A percentile compares a stretch with the other conserved stretches of the same genome.
Conservation (phyloP, 2,329 filamentous ascomycete species). For the Fusarium musae region DNA sequence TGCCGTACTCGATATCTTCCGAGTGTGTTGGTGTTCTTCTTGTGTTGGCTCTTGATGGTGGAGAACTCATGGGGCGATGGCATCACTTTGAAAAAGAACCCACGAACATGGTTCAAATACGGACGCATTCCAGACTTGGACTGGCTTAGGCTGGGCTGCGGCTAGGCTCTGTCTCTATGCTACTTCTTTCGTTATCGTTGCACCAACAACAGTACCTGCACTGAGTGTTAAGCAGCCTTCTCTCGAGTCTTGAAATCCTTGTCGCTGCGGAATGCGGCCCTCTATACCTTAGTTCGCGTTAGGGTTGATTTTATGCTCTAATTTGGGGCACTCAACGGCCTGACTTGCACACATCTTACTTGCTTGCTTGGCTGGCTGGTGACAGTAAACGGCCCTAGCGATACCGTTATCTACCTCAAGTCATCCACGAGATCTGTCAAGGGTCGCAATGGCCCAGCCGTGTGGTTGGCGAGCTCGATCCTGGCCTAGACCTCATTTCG, state of each 20-base stretch:
- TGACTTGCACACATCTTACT: slow-evolving; percentile 10
- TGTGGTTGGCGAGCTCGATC: slow-evolving; percentile 43
- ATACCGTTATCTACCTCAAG: slow-evolving; percentile 37
- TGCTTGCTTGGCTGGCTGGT: slow-evolving; percentile 6
- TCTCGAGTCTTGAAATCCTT: slow-evolving; percentile 9
- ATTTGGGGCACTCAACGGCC: slow-evolving; percentile 19
- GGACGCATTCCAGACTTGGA: slow-evolving; percentile 3
- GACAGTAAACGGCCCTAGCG: slow-evolving; percentile 27
- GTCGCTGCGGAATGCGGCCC: slow-evolving; percentile 33
- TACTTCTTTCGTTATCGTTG: slow-evolving; percentile 4
- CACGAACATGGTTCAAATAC: slow-evolving; percentile 19
- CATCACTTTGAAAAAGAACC: slow-evolving; percentile 19
- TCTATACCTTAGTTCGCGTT: slow-evolving; percentile 34
- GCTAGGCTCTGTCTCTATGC: not conserved
- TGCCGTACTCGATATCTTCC: slow-evolving; percentile 11
- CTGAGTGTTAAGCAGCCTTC: not conserved
- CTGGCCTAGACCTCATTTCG: slow-evolving; percentile 44
- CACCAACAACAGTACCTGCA: not conserved
- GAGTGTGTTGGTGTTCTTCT: slow-evolving; percentile 37
- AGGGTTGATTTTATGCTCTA: slow-evolving; percentile 19
- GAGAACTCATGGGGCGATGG: slow-evolving; percentile 36
- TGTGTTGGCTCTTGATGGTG: slow-evolving; percentile 33
- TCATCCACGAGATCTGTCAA: slow-evolving; percentile 42
- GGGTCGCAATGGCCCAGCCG: slow-evolving; percentile 42
- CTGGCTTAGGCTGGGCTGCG: not conserved